Percentiles rank a stretch among this genome's conserved stretches.
phyloP scores from a whole-genome alignment of 257 asterid species.

The Cruciata laevipes region DNA sequence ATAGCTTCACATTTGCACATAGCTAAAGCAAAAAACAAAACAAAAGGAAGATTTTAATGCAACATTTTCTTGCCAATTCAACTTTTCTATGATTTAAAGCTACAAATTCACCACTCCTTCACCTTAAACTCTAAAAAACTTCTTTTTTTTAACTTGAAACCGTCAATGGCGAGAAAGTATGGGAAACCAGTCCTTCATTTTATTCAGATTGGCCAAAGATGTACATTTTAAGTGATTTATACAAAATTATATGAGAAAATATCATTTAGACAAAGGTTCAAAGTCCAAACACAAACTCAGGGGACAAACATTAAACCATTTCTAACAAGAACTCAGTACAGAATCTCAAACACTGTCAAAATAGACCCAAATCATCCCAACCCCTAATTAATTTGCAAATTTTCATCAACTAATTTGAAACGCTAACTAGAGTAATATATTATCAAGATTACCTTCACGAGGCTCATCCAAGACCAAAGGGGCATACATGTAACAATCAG shows the following conservation, averaged over 20 bases:
- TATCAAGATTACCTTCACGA: conserved; percentile 20
- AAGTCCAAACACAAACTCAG: not conserved
- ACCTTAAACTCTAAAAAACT: not conserved
- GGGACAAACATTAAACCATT: not conserved
- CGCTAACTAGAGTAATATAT: not conserved
- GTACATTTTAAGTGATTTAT: not conserved
- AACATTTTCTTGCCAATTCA: too few relatives aligned
- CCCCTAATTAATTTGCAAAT: not conserved
- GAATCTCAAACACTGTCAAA: not conserved
- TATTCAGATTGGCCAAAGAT: too few relatives aligned
- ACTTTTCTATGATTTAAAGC: not conserved
- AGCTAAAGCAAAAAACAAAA: too few relatives aligned
- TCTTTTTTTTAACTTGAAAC: too few relatives aligned
- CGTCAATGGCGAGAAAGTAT: not conserved
- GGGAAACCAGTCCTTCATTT: not conserved
- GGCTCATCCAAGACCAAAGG: conserved; percentile 24
- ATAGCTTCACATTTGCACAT: not conserved
- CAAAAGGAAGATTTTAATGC: not conserved
- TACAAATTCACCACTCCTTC: not conserved
- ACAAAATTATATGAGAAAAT: too few relatives aligned
- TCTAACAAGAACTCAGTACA: not conserved
- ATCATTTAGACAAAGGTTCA: not conserved
- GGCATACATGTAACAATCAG: conserved; percentile 47
- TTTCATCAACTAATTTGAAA: not conserved
- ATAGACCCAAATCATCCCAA: not conserved